Evolutionary conservation across 805 yeast genomes (phyloP).

Genomic region (Hanseniaspora vineae): DNA sequence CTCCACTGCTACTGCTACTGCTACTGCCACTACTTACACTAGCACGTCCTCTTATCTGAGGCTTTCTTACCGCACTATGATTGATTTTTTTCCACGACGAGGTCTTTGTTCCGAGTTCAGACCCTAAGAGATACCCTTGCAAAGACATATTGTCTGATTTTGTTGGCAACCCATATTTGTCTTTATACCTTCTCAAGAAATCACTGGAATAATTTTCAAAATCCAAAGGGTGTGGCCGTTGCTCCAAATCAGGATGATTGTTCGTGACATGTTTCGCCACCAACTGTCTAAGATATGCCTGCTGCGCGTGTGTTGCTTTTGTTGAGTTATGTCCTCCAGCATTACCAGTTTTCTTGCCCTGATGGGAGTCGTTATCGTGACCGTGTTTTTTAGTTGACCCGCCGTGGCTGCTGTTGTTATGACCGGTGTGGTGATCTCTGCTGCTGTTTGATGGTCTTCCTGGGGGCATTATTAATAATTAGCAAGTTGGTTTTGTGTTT

Average conservation of each 20-base stretch:
- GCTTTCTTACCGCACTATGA: conserved; percentile 10
- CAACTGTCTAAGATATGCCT: conserved; percentile 51
- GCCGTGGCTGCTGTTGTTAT: not conserved
- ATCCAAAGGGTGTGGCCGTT: conserved; percentile 47
- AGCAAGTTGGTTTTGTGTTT: not conserved
- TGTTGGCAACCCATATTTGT: conserved; percentile 36
- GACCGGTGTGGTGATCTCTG: not conserved
- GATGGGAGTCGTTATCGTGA: not conserved
- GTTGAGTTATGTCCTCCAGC: not conserved
- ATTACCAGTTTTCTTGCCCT: not conserved
- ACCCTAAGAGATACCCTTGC: conserved; percentile 56
- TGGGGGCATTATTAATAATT: not conserved
- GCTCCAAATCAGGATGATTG: conserved; percentile 54
- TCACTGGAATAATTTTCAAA: conserved; percentile 50
- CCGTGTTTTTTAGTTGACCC: not conserved
- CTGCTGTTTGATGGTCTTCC: conserved; percentile 1
- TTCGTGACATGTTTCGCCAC: conserved; percentile 57
- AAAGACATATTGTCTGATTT: conserved; percentile 50
- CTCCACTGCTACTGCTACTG: not conserved
- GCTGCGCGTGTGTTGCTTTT: conserved; percentile 47
- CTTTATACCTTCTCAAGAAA: conserved; percentile 58
- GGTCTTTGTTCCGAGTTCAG: conserved; percentile 65
- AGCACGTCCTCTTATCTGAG: conserved; percentile 8
- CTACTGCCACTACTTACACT: not conserved
- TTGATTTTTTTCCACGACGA: conserved; percentile 19